Evolutionary conservation across 2,329 filamentous ascomycete genomes (phyloP).

Genomic region (Cyphellophora europaea): DNA sequence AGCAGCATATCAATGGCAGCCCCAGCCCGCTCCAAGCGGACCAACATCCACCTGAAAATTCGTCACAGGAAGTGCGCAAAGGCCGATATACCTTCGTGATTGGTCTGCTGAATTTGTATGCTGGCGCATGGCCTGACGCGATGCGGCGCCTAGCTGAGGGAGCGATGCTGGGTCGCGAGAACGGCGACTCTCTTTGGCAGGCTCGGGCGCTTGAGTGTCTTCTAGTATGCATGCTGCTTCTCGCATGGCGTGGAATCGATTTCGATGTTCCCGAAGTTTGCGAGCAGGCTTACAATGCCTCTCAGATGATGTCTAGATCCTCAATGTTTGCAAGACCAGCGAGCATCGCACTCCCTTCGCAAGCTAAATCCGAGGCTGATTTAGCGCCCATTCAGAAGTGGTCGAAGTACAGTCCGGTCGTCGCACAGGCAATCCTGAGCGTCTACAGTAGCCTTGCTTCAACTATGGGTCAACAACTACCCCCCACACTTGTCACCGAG

Average conservation of each 20-base stretch:
- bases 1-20: too few relatives aligned
- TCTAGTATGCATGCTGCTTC: conserved; percentile 69
- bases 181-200: conserved; percentile 94
- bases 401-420: not conserved
- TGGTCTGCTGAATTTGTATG: conserved; percentile 48
- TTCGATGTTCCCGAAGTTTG: conserved; percentile 38
- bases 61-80: too few relatives aligned
- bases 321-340: conserved; percentile 1
- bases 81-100: conserved; percentile 14
- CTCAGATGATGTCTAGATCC: not conserved
- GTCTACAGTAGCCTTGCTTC: not conserved
- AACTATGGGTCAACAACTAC: not conserved
- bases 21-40: too few relatives aligned
- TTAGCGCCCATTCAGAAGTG: not conserved
- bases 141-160: conserved; percentile 74
- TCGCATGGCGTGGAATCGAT: conserved; percentile 74
- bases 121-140: conserved; percentile 83
- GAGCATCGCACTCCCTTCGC: conserved; percentile 10
- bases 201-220: conserved; percentile 89
- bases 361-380: conserved; percentile 6
- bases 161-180: conserved; percentile 63
- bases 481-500: not conserved
- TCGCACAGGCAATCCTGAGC: not conserved
- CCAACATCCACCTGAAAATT: too few relatives aligned
- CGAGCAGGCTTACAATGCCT: conserved; percentile 3